These are phyloP conservation scores for Botrytis deweyae DNA, from an alignment of 2,329 filamentous ascomycete species.

Conservation along the genomic window DNA sequence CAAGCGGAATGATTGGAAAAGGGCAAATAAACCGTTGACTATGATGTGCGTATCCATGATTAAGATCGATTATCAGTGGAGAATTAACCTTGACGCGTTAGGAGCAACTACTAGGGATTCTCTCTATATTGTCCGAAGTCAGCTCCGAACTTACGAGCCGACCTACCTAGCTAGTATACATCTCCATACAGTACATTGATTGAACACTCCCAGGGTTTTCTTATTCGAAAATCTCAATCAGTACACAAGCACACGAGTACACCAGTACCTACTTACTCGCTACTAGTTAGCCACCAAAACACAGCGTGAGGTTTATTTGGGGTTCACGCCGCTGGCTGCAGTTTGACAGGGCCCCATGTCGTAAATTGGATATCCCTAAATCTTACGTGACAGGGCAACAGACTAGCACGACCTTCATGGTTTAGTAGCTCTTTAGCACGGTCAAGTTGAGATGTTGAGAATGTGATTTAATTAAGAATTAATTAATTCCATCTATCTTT, in stretches of 20 bases:
- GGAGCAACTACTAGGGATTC: slow-evolving; percentile 21
- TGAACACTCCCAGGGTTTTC: background rate
- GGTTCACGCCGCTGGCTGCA: slow-evolving; percentile 11
- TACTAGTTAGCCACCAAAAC: slow-evolving; percentile 11
- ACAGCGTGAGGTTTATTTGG: slow-evolving; percentile 13
- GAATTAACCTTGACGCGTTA: slow-evolving; percentile 16
- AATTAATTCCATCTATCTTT: background rate
- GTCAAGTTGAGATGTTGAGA: background rate
- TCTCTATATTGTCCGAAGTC: slow-evolving; percentile 29
- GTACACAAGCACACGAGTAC: background rate
- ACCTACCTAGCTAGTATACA: background rate
- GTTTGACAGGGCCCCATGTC: slow-evolving; percentile 19
- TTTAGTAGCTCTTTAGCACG: slow-evolving; percentile 2
- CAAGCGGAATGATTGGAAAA: background rate
- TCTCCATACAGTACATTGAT: background rate
- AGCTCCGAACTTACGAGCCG: slow-evolving; percentile 15
- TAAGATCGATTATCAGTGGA: slow-evolving; percentile 10
- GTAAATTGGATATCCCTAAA: slow-evolving; percentile 17
- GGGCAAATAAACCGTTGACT: background rate
- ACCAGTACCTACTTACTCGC: background rate
- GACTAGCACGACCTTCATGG: slow-evolving; percentile 6
- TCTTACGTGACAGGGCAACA: slow-evolving; percentile 14
- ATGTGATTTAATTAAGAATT: slow-evolving; percentile 5
- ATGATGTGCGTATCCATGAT: background rate
- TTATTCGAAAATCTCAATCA: background rate